Conservation (phyloP, 306 rosid genomes). For the Rubus idaeus region DNA sequence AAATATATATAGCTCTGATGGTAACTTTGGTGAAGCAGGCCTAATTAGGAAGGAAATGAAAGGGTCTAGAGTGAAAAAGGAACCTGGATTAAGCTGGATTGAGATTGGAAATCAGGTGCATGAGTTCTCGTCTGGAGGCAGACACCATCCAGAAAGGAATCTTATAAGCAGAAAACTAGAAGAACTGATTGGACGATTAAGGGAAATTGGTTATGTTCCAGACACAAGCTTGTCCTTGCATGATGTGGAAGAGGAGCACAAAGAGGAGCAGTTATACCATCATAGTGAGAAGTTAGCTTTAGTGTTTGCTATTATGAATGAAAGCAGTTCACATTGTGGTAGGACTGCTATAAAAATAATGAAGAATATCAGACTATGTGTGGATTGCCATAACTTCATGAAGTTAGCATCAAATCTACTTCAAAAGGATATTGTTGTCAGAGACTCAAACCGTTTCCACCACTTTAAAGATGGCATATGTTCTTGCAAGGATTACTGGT, state of each 20-base stretch:
- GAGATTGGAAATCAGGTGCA: slow-evolving; percentile 70
- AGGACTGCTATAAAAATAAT: slow-evolving; percentile 58
- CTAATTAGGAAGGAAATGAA: slow-evolving; percentile 69
- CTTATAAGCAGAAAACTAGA: slow-evolving; percentile 51
- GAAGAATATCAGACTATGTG: slow-evolving; percentile 89
- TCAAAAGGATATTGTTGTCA: slow-evolving; percentile 68
- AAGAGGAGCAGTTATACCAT: slow-evolving; percentile 70
- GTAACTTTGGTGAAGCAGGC: slow-evolving; percentile 65
- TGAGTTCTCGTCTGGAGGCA: slow-evolving; percentile 82
- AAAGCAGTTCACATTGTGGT: slow-evolving; percentile 36
- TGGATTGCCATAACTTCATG: slow-evolving; percentile 92
- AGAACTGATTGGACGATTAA: slow-evolving; percentile 58
- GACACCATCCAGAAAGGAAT: slow-evolving; percentile 47
- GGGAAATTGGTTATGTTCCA: slow-evolving; percentile 78
- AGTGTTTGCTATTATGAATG: slow-evolving; percentile 64
- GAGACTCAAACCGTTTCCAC: slow-evolving; percentile 93
- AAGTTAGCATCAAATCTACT: slow-evolving; percentile 62
- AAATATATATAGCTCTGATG: slow-evolving; percentile 60
- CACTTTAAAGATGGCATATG: slow-evolving; percentile 65
- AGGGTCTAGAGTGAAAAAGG: slow-evolving; percentile 67
- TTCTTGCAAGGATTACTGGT: slow-evolving; percentile 87
- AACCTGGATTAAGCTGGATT: slow-evolving; percentile 91
- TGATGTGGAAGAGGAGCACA: slow-evolving; percentile 76
- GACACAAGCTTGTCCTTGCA: slow-evolving; percentile 62
- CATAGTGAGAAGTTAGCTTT: slow-evolving; percentile 94